Percentiles rank a stretch among this genome's conserved stretches.
Evolutionary conservation across 2,329 filamentous ascomycete species (phyloP).

Genomic region (Sporothrix euskadiensis): DNA sequence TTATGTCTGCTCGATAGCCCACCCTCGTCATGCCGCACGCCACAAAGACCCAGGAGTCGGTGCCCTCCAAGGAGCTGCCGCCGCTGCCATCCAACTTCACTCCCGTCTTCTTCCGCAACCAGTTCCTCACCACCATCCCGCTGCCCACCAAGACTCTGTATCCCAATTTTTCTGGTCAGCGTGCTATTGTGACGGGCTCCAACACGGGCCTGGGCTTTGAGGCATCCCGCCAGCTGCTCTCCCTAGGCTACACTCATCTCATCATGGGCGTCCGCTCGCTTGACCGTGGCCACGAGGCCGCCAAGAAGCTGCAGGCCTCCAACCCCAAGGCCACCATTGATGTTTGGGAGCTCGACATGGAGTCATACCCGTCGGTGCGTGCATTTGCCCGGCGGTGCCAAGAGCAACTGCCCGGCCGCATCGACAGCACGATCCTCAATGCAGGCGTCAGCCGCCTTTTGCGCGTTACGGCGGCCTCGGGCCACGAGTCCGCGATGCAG

Average conservation of each 20-base stretch:
- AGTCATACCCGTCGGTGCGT: constrained; percentile 40
- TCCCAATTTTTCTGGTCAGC: constrained; percentile 15
- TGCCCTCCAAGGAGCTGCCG: constrained; percentile 26
- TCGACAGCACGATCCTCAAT: constrained; percentile 29
- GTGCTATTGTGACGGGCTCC: constrained; percentile 29
- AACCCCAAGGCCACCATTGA: constrained; percentile 34
- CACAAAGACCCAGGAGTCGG: neutral
- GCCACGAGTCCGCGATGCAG: constrained; percentile 38
- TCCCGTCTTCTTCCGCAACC: constrained; percentile 27
- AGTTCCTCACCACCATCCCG: constrained; percentile 28
- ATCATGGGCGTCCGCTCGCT: constrained; percentile 31
- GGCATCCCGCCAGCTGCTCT: constrained; percentile 30
- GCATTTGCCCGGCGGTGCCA: constrained; percentile 37
- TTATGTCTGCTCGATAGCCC: neutral
- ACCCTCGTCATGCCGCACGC: constrained; percentile 5
- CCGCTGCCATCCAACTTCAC: constrained; percentile 17
- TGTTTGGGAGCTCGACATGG: constrained; percentile 46
- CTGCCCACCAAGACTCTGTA: constrained; percentile 23
- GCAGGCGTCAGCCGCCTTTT: neutral
- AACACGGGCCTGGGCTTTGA: constrained; percentile 32
- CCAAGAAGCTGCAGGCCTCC: constrained; percentile 23
- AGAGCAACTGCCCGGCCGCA: constrained; percentile 1
- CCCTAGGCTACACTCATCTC: constrained; percentile 26
- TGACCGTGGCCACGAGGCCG: constrained; percentile 27
- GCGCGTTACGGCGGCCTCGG: constrained; percentile 33